A percentile compares a stretch with the other conserved stretches of the same genome.
These are phyloP conservation scores for Penicillium roqueforti DNA, from an alignment of 495 filamentous ascomycete species.

Conservation along the genomic window DNA sequence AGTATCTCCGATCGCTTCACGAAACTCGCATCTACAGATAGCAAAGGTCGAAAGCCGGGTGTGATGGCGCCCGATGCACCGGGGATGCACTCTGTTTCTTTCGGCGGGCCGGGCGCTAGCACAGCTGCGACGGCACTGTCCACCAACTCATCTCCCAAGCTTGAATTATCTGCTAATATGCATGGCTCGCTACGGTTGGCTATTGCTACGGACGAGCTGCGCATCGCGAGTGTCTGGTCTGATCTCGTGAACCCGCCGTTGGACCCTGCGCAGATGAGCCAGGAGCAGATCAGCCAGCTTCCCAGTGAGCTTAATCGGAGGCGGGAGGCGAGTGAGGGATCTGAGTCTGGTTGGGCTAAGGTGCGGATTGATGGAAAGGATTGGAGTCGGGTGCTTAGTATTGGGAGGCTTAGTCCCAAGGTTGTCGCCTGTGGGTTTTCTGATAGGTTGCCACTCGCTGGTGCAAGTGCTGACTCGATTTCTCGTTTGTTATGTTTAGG, in stretches of 20 bases:
- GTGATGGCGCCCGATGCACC: constrained; percentile 16
- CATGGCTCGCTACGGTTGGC: constrained; percentile 76
- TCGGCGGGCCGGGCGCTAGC: not conserved
- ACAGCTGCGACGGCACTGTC: constrained; percentile 17
- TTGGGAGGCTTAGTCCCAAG: constrained; percentile 79
- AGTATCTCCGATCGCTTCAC: constrained; percentile 92
- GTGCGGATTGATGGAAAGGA: constrained; percentile 89
- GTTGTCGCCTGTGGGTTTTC: constrained; percentile 76
- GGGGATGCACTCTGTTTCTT: constrained; percentile 1
- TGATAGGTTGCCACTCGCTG: not conserved
- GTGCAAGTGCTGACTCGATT: not conserved
- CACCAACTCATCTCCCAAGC: constrained; percentile 49
- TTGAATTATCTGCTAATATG: constrained; percentile 86
- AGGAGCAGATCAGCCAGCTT: constrained; percentile 59
- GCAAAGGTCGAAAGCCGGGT: constrained; percentile 17
- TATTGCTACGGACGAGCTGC: constrained; percentile 71
- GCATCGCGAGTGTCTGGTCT: constrained; percentile 77
- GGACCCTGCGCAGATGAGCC: constrained; percentile 67
- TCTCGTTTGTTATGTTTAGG: constrained; percentile 30
- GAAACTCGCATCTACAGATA: constrained; percentile 55
- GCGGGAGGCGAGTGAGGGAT: constrained; percentile 47
- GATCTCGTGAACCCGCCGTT: constrained; percentile 79
- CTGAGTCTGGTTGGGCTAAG: constrained; percentile 70
- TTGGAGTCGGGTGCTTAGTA: constrained; percentile 84
- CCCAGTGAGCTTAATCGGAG: constrained; percentile 68